Conservation (phyloP, 495 filamentous ascomycete genomes). For the Saxophila tyrrhenica region DNA sequence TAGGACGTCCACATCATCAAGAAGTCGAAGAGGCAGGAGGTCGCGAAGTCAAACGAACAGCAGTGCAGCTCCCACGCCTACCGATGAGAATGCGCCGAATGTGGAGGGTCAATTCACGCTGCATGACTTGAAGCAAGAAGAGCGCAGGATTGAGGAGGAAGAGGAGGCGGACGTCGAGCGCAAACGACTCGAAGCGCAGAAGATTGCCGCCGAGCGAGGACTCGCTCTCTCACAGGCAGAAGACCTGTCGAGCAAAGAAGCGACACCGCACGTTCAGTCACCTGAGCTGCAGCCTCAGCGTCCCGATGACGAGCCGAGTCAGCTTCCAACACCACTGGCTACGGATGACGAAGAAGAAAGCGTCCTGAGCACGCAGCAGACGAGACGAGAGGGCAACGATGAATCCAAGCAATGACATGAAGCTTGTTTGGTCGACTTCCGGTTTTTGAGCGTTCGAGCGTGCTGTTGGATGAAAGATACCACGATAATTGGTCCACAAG, state of each 20-base stretch:
- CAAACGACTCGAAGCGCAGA: conserved; percentile 59
- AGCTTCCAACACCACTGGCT: conserved; percentile 10
- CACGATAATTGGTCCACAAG: no score
- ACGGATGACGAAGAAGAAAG: conserved; percentile 13
- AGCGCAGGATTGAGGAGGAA: conserved; percentile 52
- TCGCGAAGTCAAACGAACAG: conserved; percentile 5
- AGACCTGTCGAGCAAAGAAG: conserved; percentile 11
- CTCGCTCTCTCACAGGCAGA: conserved; percentile 27
- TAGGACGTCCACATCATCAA: conserved; percentile 21
- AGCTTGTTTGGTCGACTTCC: neutral
- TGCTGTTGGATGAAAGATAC: neutral
- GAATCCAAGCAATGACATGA: neutral
- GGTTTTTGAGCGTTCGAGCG: neutral
- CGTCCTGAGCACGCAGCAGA: neutral
- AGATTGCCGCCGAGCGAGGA: conserved; percentile 60
- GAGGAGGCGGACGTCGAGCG: conserved; percentile 61
- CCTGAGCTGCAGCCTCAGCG: neutral
- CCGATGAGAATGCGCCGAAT: conserved; percentile 17
- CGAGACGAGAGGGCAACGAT: neutral
- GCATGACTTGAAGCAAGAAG: conserved; percentile 64
- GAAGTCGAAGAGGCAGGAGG: conserved; percentile 3
- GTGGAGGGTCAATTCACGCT: conserved; percentile 38
- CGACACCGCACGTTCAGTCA: conserved; percentile 1
- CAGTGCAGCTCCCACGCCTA: conserved; percentile 17
- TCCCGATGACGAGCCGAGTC: conserved; percentile 5